phyloP scores from a whole-genome alignment of 768 basidiomycete genomes.

The Tricholoma saponaceum region DNA sequence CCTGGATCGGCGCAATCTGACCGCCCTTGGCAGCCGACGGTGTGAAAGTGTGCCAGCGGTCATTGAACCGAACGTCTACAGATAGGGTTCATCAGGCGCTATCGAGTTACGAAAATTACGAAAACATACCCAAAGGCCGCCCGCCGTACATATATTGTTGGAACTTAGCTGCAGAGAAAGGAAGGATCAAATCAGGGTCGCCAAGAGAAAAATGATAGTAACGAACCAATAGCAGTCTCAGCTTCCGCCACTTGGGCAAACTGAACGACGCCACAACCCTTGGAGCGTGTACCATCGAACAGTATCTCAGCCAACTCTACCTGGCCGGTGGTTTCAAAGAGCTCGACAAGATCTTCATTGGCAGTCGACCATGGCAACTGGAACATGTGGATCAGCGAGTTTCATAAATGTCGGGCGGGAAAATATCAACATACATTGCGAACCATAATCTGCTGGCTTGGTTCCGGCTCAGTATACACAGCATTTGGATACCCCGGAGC shows the following conservation, averaged over 20 bases:
- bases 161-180: conserved; percentile 68
- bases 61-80: conserved; percentile 89
- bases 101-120: not conserved
- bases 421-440: conserved; percentile 76
- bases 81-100: not conserved
- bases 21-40: conserved; percentile 87
- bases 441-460: conserved; percentile 97
- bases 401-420: not conserved
- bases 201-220: not conserved
- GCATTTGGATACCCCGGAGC: conserved; percentile 28
- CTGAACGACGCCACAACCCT: conserved; percentile 95
- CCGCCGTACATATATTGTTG: conserved; percentile 95
- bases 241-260: conserved; percentile 86
- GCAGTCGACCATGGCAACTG: conserved; percentile 99
- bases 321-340: conserved; percentile 96
- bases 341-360: conserved; percentile 95
- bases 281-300: conserved; percentile 87
- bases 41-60: conserved; percentile 92
- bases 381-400: not conserved
- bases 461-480: conserved; percentile 61
- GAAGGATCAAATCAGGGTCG: not conserved
- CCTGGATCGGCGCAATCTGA: conserved; percentile 61
- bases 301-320: conserved; percentile 95
- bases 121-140: conserved; percentile 67
- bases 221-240: conserved; percentile 86